These are phyloP conservation scores for Gomphus sp. DNA, from an alignment of 1,284 basidiomycete species.

Conservation along the genomic window DNA sequence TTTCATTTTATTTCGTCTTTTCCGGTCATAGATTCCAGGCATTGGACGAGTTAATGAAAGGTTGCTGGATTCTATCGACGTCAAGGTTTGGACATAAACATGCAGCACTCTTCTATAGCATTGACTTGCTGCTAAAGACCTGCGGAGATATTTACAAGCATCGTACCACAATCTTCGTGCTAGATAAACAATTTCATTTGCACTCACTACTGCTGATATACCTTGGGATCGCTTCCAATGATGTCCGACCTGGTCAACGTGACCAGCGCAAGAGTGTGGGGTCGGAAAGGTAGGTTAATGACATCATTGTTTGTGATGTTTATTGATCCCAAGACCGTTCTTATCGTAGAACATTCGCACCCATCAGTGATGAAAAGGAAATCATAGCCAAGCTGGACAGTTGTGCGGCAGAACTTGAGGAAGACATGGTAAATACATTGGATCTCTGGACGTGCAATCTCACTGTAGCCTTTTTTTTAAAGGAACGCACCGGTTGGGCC, in stretches of 20 bases:
- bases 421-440: conserved; percentile 44
- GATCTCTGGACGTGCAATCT: neutral
- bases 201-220: conserved; percentile 66
- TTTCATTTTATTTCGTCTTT: conserved; percentile 16
- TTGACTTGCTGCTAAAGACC: conserved; percentile 35
- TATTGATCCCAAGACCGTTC: conserved; percentile 2
- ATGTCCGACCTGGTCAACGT: conserved; percentile 63
- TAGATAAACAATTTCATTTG: conserved; percentile 81
- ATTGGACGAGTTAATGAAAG: conserved; percentile 85
- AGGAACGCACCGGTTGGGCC: conserved; percentile 52
- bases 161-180: conserved; percentile 61
- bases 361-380: conserved; percentile 51
- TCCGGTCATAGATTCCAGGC: conserved; percentile 55
- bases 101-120: neutral
- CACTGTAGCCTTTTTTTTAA: neutral
- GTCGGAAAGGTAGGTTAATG: conserved; percentile 56
- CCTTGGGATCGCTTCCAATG: conserved; percentile 79
- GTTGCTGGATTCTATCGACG: conserved; percentile 75
- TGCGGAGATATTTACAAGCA: conserved; percentile 81
- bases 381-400: conserved; percentile 73
- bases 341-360: conserved; percentile 58
- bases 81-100: conserved; percentile 45
- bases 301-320: conserved; percentile 8
- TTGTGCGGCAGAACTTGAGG: conserved; percentile 70
- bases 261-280: conserved; percentile 87